These are phyloP conservation scores for Ophiostoma sp. DNA, from an alignment of 2,329 filamentous ascomycete genomes.

Conservation along the genomic window DNA sequence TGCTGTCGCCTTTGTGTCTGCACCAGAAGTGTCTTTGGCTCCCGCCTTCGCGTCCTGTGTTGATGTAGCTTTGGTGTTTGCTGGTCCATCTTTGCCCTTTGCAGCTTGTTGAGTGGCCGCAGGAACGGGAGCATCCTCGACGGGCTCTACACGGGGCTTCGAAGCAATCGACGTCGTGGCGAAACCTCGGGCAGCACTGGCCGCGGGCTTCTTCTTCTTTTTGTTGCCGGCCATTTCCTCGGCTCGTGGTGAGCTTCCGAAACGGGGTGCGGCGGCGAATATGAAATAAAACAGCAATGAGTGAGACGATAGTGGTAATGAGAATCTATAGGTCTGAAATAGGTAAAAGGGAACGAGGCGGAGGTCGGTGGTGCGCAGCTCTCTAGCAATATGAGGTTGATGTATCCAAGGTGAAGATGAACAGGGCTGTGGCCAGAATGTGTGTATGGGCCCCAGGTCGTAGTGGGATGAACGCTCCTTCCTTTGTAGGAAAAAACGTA, in stretches of 20 bases:
- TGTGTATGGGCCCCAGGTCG: not conserved
- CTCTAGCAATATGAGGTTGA: too few relatives aligned
- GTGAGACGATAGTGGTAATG: not conserved
- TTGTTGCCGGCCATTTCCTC: conserved; percentile 62
- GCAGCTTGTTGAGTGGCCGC: conserved; percentile 7
- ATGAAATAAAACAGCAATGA: not conserved
- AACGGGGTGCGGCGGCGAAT: conserved; percentile 18
- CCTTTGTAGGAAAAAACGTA: not conserved
- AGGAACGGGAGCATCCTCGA: conserved; percentile 35
- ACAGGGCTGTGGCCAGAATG: not conserved
- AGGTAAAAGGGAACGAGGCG: too few relatives aligned
- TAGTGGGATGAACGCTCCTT: conserved; percentile 11
- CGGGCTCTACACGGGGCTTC: conserved; percentile 62
- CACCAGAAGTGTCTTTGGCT: conserved; percentile 27
- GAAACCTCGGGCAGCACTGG: conserved; percentile 86
- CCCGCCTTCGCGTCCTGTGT: conserved; percentile 20
- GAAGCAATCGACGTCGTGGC: conserved; percentile 89
- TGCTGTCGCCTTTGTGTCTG: conserved; percentile 23
- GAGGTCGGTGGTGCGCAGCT: not conserved
- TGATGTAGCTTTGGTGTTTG: conserved; percentile 18
- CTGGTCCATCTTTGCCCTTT: conserved; percentile 23
- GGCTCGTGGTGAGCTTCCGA: conserved; percentile 18
- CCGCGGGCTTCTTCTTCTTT: conserved; percentile 87
- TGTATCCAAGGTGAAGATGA: not conserved
- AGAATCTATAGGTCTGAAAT: too few relatives aligned